Evolutionary conservation across 2,329 filamentous ascomycete genomes (phyloP).

Genomic region (Zymoseptoria pseudotritici): DNA sequence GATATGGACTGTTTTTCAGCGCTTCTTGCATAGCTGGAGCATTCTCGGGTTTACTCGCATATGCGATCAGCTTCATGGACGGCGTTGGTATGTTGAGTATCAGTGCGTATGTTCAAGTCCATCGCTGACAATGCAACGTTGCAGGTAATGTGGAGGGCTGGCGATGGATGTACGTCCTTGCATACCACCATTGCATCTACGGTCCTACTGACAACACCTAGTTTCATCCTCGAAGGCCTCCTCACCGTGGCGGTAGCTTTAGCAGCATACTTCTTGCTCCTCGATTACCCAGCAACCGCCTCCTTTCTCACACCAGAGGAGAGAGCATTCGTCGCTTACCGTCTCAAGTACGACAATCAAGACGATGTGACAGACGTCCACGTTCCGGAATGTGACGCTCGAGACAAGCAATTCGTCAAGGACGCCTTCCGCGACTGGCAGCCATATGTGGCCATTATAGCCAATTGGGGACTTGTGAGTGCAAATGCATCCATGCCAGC

Average conservation of each 20-base stretch:
- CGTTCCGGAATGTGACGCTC: conserved; percentile 14
- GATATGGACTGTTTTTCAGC: conserved; percentile 43
- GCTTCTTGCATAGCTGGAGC: conserved; percentile 45
- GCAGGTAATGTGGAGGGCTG: conserved; percentile 3
- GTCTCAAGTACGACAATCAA: conserved; percentile 14
- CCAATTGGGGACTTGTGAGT: conserved; percentile 43
- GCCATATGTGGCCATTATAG: conserved; percentile 46
- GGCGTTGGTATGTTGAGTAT: conserved; percentile 11
- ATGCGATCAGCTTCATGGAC: conserved; percentile 37
- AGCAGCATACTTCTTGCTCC: conserved; percentile 47
- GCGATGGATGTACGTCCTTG: conserved; percentile 8
- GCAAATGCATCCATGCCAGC: not conserved
- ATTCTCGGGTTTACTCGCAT: conserved; percentile 47
- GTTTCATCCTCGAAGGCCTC: conserved; percentile 51
- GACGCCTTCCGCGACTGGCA: conserved; percentile 43
- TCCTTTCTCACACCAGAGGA: conserved; percentile 36
- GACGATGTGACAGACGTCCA: conserved; percentile 3
- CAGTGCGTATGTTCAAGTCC: not conserved
- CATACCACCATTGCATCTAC: not conserved
- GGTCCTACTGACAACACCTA: not conserved
- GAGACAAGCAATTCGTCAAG: conserved; percentile 37
- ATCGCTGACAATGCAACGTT: not conserved
- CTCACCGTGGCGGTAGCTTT: conserved; percentile 44
- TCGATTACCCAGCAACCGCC: conserved; percentile 44
- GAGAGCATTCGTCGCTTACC: conserved; percentile 15